Evolutionary conservation across 768 basidiomycete species (phyloP).

Genomic region (Trametes cingulata): DNA sequence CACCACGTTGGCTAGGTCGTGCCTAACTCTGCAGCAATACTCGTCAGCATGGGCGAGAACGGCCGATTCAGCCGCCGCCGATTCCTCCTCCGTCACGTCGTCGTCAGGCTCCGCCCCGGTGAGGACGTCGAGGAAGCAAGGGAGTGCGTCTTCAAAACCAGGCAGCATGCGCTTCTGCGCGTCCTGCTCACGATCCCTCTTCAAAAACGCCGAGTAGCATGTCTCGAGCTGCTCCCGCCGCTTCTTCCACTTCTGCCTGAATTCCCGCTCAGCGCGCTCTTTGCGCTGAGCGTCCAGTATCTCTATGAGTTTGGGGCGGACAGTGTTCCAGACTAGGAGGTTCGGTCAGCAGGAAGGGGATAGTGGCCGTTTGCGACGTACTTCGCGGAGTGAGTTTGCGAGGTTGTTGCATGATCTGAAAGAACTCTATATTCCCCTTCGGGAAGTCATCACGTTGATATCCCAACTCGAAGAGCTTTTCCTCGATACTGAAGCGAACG

Average conservation of each 20-base stretch:
- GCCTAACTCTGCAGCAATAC: neutral
- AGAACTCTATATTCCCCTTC: neutral
- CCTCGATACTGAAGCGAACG: neutral
- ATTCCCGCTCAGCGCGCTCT: neutral
- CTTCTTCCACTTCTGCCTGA: neutral
- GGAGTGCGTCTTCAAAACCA: neutral
- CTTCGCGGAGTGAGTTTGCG: conserved; percentile 2
- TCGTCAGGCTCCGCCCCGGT: neutral
- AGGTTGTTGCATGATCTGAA: neutral
- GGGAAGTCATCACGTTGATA: conserved; percentile 10
- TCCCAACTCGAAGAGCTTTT: conserved; percentile 5
- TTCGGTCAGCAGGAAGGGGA: neutral
- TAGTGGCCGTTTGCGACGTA: neutral
- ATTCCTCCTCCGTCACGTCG: neutral
- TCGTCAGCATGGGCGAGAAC: neutral
- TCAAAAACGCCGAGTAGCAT: neutral
- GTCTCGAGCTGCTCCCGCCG: neutral
- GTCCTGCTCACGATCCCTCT: neutral
- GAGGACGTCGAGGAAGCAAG: neutral
- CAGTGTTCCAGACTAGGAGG: conserved; percentile 4
- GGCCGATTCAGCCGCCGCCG: neutral
- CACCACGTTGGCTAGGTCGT: neutral
- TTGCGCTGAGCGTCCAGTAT: neutral
- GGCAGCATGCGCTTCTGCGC: neutral
- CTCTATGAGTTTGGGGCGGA: neutral